Conservation (phyloP, 495 filamentous ascomycete species). For the Xylaria palmicola region DNA sequence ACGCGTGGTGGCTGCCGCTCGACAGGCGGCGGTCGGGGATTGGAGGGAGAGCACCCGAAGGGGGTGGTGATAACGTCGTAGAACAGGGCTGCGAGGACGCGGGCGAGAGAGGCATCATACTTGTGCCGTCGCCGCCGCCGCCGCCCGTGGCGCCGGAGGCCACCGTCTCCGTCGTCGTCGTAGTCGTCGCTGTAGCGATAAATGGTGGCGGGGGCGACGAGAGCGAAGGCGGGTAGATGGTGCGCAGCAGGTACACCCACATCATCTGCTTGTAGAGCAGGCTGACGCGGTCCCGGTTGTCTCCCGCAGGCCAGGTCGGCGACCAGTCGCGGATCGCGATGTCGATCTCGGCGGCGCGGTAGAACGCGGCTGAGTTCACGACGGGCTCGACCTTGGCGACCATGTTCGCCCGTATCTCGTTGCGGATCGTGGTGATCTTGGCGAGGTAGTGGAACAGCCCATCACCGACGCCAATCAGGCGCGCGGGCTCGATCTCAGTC, state of each 20-base stretch:
- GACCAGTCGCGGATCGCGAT: slow-evolving; percentile 73
- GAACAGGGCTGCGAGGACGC: slow-evolving; percentile 26
- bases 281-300: slow-evolving; percentile 71
- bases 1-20: slow-evolving; percentile 21
- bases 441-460: slow-evolving; percentile 80
- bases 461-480: slow-evolving; percentile 82
- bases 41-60: slow-evolving; percentile 26
- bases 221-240: slow-evolving; percentile 64
- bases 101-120: slow-evolving; percentile 40
- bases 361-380: slow-evolving; percentile 72
- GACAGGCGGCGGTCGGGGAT: slow-evolving; percentile 19
- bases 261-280: slow-evolving; percentile 87
- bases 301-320: slow-evolving; percentile 66
- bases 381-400: slow-evolving; percentile 61
- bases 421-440: slow-evolving; percentile 74
- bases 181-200: background rate
- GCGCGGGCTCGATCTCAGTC: slow-evolving; percentile 73
- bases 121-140: background rate
- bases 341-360: slow-evolving; percentile 76
- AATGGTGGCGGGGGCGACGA: slow-evolving; percentile 24
- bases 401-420: slow-evolving; percentile 69
- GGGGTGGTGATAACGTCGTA: slow-evolving; percentile 39
- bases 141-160: background rate
- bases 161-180: background rate
- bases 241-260: slow-evolving; percentile 87